Evolutionary conservation across 1,284 basidiomycete species (phyloP), one percentile per base, ranked within the genome.

Genomic region (Ganoderma sinense): DNA sequence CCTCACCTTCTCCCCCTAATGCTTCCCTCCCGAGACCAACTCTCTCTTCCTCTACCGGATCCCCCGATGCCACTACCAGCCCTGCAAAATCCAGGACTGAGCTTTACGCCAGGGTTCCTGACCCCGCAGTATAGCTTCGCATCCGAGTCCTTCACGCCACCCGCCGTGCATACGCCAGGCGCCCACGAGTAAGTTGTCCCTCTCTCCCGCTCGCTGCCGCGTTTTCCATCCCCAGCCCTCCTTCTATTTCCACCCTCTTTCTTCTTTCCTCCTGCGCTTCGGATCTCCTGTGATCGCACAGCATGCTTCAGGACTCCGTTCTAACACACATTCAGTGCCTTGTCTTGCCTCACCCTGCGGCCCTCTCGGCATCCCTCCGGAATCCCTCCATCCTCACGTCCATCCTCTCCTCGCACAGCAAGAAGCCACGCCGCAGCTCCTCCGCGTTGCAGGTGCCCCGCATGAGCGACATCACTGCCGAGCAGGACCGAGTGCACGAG

Each of bases 321-420:
- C 56, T 36, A 4, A 59, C 56, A 59, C n/a, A n/a, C 56, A 6
- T 36, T 36, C n/a, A n/a, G n/a, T 58, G 65, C 60, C 26, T 56
- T 56, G 23, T 11, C 48, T 29, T 31, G 26, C 51, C 51, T 31
- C 48, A 23, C 23, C 48, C 48, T 53, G 48, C 13, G 13, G 23
- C 48, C 23, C 48, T 53, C 23, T 53, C 48, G 11, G 23, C 48
- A 53, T 14, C 80, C 68, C 75, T 81, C 20, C 80, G 79, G 53
- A 78, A 80, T 64, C 79, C 80, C 8, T 71, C 72, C 40, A 69
- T 79, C 60, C 74, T 81, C 31, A 72, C 73, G 48, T 73, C 73
- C 55, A 74, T 80, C 60, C 74, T 79, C 53, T 20, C 20, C 23
- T 71, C 76, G 18, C 75, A 73, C 53, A 70, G 72, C 62, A 79